Percentiles rank a stretch among this genome's conserved stretches.
These are phyloP conservation scores for Pholiota conissans DNA, from an alignment of 768 basidiomycete species.

Conservation along the genomic window DNA sequence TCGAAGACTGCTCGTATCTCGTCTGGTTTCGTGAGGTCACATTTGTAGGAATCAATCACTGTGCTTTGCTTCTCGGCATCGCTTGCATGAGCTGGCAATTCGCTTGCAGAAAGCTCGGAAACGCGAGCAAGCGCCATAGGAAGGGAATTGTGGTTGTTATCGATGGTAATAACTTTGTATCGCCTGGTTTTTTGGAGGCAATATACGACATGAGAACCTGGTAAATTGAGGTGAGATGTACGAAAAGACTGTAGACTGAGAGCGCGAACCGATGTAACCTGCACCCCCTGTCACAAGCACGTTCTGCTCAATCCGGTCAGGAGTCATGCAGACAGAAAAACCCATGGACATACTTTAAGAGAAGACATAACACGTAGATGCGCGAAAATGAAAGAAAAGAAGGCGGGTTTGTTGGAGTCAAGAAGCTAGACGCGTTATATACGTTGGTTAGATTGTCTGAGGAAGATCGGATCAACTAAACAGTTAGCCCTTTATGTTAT, in stretches of 20 bases:
- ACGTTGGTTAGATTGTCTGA: constrained; percentile 5
- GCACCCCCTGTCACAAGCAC: constrained; percentile 66
- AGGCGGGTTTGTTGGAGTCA: constrained; percentile 2
- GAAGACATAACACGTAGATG: constrained; percentile 20
- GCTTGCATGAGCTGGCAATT: constrained; percentile 65
- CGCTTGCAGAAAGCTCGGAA: constrained; percentile 73
- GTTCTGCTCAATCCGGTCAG: constrained; percentile 33
- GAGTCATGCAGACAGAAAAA: constrained; percentile 10
- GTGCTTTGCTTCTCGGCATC: constrained; percentile 70
- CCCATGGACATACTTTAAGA: constrained; percentile 46
- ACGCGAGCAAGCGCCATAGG: constrained; percentile 74
- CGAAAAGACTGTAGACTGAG: constrained; percentile 2
- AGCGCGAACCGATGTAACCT: constrained; percentile 78
- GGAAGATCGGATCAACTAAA: constrained; percentile 24
- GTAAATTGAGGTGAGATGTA: constrained; percentile 15
- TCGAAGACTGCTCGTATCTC: constrained; percentile 81
- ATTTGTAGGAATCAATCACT: constrained; percentile 65
- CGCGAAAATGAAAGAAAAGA: constrained; percentile 8
- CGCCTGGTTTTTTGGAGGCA: constrained; percentile 80
- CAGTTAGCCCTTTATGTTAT: constrained; percentile 10
- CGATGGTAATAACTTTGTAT: constrained; percentile 92
- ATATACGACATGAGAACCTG: constrained; percentile 94
- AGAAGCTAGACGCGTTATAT: constrained; percentile 3
- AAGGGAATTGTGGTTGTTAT: constrained; percentile 93
- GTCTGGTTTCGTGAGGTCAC: constrained; percentile 73